Conservation (phyloP, 2,329 filamentous ascomycete species). For the Aspergillus eucalypticola region DNA sequence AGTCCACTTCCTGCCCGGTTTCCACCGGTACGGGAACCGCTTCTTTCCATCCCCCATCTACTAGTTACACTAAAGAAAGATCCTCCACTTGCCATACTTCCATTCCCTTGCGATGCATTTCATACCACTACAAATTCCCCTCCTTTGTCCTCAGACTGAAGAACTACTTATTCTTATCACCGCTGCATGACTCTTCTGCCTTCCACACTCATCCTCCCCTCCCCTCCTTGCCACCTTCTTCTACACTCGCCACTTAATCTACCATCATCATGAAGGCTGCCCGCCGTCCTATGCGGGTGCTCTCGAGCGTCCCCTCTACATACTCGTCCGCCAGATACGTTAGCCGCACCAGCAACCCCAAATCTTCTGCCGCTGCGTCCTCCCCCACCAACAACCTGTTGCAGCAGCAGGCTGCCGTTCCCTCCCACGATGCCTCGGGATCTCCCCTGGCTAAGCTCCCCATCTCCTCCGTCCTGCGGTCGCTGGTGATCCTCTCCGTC, state of each 20-base stretch:
- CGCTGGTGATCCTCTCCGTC: conserved; percentile 38
- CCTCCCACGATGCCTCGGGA: conserved; percentile 26
- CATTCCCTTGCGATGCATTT: neutral
- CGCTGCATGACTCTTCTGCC: neutral
- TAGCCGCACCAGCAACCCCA: conserved; percentile 35
- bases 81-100: neutral
- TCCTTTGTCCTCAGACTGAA: neutral
- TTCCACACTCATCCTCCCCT: neutral
- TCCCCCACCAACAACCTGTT: conserved; percentile 24
- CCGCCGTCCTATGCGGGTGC: conserved; percentile 29
- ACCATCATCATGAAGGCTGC: conserved; percentile 30
- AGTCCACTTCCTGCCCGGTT: conserved; percentile 15
- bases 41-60: neutral
- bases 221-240: neutral
- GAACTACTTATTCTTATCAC: neutral
- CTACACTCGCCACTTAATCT: conserved; percentile 1
- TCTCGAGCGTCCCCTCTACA: conserved; percentile 13
- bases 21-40: conserved; percentile 23
- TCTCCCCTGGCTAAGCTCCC: conserved; percentile 40
- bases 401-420: conserved; percentile 22
- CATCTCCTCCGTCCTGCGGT: conserved; percentile 40
- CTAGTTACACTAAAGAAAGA: neutral
- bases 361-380: conserved; percentile 32
- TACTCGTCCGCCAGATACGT: conserved; percentile 27
- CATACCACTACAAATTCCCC: neutral